phyloP scores from a whole-genome alignment of 2,329 filamentous ascomycete genomes.

The Paracamarosporium sp. region DNA sequence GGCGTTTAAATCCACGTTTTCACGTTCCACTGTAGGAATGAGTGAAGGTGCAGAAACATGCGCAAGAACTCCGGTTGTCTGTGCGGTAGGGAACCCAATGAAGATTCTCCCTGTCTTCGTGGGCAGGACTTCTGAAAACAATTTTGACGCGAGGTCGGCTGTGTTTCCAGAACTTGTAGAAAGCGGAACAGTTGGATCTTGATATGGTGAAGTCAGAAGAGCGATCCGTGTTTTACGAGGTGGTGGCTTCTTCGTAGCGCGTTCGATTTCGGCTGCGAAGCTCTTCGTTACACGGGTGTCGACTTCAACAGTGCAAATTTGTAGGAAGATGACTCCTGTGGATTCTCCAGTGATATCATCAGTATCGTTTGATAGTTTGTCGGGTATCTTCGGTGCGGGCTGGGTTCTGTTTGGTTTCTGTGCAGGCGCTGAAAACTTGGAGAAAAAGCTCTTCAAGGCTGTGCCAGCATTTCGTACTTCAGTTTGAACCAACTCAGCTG shows the following conservation, averaged over 20 bases:
- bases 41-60: conserved; percentile 96
- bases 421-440: conserved; percentile 39
- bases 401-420: conserved; percentile 27
- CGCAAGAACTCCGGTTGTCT: conserved; percentile 92
- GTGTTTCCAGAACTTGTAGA: conserved; percentile 56
- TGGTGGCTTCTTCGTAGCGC: conserved; percentile 96
- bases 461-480: conserved; percentile 44
- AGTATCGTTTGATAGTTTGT: conserved; percentile 11
- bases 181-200: conserved; percentile 74
- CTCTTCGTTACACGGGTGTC: conserved; percentile 74
- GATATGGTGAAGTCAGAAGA: conserved; percentile 89
- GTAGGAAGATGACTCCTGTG: conserved; percentile 83
- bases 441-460: conserved; percentile 49
- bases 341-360: conserved; percentile 76
- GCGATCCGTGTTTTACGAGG: conserved; percentile 86
- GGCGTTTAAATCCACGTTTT: conserved; percentile 96
- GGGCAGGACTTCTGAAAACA: conserved; percentile 90
- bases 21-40: conserved; percentile 95
- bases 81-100: conserved; percentile 96
- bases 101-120: conserved; percentile 91
- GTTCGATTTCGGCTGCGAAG: conserved; percentile 85
- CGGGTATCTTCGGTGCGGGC: background rate
- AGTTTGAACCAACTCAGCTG: conserved; percentile 40
- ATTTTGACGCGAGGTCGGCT: conserved; percentile 69
- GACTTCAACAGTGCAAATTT: conserved; percentile 84